Percentiles rank a stretch among this genome's conserved stretches.
These are phyloP conservation scores for Leccinum subrobustum DNA, from an alignment of 1,284 basidiomycete genomes.

Conservation along the genomic window DNA sequence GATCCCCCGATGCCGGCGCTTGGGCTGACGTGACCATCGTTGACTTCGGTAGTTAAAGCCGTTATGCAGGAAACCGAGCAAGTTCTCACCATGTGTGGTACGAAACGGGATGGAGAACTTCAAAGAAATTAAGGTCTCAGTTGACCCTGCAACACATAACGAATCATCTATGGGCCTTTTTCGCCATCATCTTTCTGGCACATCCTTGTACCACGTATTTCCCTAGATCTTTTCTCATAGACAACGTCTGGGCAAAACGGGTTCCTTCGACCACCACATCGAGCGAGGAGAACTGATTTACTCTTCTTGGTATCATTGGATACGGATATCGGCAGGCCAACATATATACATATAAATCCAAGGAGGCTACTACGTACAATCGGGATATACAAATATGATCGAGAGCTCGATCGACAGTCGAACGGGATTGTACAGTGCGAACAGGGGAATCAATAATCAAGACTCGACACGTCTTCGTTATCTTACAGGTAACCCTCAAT, in stretches of 20 bases:
- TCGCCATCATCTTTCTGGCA: not conserved
- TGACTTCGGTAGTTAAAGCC: conserved; percentile 45
- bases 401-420: not conserved
- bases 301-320: not conserved
- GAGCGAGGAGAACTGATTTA: not conserved
- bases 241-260: not conserved
- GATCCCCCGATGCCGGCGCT: not conserved
- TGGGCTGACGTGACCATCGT: conserved; percentile 14
- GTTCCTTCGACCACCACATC: not conserved
- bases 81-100: conserved; percentile 45
- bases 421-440: not conserved
- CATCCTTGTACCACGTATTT: not conserved
- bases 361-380: not conserved
- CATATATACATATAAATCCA: not conserved
- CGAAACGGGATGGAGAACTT: conserved; percentile 39
- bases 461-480: not conserved
- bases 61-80: conserved; percentile 58
- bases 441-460: not conserved
- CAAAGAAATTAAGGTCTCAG: not conserved
- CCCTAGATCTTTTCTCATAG: not conserved
- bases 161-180: not conserved
- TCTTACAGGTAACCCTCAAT: not conserved
- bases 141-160: not conserved
- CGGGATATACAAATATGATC: not conserved
- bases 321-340: not conserved